Evolutionary conservation across 768 basidiomycete species (phyloP).

Genomic region (Xanthoconium stramineum): DNA sequence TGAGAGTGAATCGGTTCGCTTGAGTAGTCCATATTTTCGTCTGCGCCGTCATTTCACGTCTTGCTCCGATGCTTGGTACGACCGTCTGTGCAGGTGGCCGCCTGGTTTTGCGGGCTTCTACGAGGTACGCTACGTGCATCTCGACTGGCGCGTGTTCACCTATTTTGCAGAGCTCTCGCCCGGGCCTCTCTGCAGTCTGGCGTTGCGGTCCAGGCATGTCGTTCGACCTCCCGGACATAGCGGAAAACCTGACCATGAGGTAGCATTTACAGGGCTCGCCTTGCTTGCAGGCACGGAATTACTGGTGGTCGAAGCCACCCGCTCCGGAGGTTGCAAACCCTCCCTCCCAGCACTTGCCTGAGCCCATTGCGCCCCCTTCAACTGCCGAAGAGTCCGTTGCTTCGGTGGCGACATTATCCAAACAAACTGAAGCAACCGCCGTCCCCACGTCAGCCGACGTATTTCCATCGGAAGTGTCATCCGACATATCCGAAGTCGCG

Average conservation of each 20-base stretch:
- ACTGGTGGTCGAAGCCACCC: conserved; percentile 32
- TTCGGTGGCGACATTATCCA: not conserved
- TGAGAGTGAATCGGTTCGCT: conserved; percentile 13
- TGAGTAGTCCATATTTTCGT: conserved; percentile 1
- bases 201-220: conserved; percentile 20
- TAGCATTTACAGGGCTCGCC: conserved; percentile 10
- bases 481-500: conserved; percentile 22
- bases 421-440: not conserved
- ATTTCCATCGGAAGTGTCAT: conserved; percentile 7
- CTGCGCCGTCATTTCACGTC: not conserved
- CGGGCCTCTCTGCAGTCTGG: conserved; percentile 9
- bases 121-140: conserved; percentile 16
- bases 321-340: not conserved
- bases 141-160: conserved; percentile 9
- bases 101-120: conserved; percentile 20
- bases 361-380: conserved; percentile 1
- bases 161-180: conserved; percentile 12
- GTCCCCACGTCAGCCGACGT: conserved; percentile 8
- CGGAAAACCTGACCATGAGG: conserved; percentile 1
- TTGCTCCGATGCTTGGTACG: conserved; percentile 19
- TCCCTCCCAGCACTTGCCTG: conserved; percentile 2
- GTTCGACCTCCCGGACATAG: not conserved
- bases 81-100: conserved; percentile 21
- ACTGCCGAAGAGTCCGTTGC: not conserved
- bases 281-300: conserved; percentile 23